Conservation (phyloP, 1,284 basidiomycete species). For the Volvariella surrecta region DNA sequence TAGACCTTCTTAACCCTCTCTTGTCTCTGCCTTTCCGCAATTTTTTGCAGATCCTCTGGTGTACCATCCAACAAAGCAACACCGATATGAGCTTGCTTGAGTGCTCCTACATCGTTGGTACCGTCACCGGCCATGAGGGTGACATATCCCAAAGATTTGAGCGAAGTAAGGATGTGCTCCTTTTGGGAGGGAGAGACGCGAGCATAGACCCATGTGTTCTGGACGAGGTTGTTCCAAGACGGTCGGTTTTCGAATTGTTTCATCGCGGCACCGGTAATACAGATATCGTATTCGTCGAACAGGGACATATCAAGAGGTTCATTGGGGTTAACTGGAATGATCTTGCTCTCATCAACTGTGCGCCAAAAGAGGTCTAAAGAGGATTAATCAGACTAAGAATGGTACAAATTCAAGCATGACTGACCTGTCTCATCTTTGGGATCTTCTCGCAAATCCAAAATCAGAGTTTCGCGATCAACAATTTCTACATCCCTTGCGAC, state of each 20-base stretch:
- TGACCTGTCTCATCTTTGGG: constrained; percentile 57
- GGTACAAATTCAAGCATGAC: constrained; percentile 16
- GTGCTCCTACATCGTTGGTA: constrained; percentile 93
- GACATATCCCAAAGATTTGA: constrained; percentile 81
- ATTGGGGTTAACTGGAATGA: constrained; percentile 76
- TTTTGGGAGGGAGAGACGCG: constrained; percentile 95
- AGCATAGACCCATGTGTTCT: constrained; percentile 95
- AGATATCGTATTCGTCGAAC: constrained; percentile 86
- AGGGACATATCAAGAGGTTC: constrained; percentile 71
- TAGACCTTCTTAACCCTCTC: constrained; percentile 94
- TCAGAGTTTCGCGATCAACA: constrained; percentile 86
- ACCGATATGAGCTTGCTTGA: constrained; percentile 94
- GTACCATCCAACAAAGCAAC: constrained; percentile 90
- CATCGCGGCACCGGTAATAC: constrained; percentile 87
- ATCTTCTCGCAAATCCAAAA: constrained; percentile 84
- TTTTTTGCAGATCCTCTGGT: constrained; percentile 84
- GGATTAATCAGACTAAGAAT: constrained; percentile 1
- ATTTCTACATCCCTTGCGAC: constrained; percentile 94
- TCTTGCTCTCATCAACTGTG: constrained; percentile 83
- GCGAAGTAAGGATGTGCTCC: constrained; percentile 84
- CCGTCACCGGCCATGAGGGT: constrained; percentile 97
- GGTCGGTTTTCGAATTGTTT: constrained; percentile 67
- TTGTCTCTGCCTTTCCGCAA: constrained; percentile 83
- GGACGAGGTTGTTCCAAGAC: constrained; percentile 72
- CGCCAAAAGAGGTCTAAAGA: constrained; percentile 77